Evolutionary conservation across 768 basidiomycete species (phyloP).

Genomic region (Mycena vulgaris): DNA sequence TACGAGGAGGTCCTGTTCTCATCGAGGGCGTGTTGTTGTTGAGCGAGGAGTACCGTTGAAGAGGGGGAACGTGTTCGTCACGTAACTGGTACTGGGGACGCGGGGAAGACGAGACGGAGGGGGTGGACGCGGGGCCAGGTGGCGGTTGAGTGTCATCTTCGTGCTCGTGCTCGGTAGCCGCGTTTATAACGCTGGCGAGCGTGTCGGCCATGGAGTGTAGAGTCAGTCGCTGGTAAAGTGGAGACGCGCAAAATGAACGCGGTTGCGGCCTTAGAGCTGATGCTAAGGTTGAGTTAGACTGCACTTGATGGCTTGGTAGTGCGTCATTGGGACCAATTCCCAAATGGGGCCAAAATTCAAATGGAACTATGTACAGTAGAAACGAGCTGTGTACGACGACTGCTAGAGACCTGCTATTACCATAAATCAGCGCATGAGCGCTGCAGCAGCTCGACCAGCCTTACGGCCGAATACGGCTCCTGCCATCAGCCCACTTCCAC

Average conservation of each 20-base stretch:
- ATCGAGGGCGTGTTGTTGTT: conserved; percentile 65
- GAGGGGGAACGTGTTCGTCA: conserved; percentile 41
- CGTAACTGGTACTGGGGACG: not conserved
- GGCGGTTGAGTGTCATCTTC: conserved; percentile 8
- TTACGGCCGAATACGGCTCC: conserved; percentile 76
- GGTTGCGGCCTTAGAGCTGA: no score
- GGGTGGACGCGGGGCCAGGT: not conserved
- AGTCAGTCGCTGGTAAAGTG: not conserved
- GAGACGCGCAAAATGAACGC: not conserved
- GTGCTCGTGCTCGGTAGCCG: conserved; percentile 24
- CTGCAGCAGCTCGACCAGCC: conserved; percentile 20
- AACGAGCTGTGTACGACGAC: no score
- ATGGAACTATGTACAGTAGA: not conserved
- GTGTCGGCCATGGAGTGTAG: conserved; percentile 8
- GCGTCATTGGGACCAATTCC: not conserved
- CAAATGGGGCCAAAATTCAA: not conserved
- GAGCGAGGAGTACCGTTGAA: conserved; percentile 45
- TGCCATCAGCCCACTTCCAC: conserved; percentile 76
- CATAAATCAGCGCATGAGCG: not conserved
- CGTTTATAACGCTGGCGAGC: conserved; percentile 13
- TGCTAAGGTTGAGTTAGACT: no score
- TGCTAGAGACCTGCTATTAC: no score
- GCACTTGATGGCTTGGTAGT: no score
- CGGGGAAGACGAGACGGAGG: conserved; percentile 22
- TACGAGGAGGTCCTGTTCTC: conserved; percentile 82